Evolutionary conservation across 306 rosid species (phyloP), one percentile per base, ranked within the genome.

Genomic region (Quercus aquifolioides): DNA sequence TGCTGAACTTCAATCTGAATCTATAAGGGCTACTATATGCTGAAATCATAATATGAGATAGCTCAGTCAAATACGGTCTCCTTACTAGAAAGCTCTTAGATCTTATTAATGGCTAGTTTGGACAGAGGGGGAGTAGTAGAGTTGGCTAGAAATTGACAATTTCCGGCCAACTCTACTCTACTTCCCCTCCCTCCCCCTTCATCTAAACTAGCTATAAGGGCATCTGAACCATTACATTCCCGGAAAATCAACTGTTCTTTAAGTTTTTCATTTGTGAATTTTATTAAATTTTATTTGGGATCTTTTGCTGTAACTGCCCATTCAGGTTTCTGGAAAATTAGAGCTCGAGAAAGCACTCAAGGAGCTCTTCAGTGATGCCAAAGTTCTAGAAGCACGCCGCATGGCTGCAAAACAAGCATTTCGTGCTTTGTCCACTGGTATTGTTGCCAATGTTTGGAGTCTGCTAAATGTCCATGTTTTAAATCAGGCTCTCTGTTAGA

Each of bases 321-420:
- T 84, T 83, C 84, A 94, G 99, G 95, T 94, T 79, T 81, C 88
- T 75, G 95, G 90, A 69, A 80, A 84, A 74, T 10, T 69, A 28
- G 97, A 90, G 77, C 97, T 92, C 55, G 91, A 86, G 81, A 84
- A 80, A 55, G 83, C 89, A 71, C 86, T 92, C 68, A 62, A 71
- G 55, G 83, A 82, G 84, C 87, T 95, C 46, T 79, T 95, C 71
- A 55, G 85, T 49, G 85, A 92, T 65, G 73, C 70, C 69, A 74
- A 89, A 14, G 79, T 83, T 76, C 85, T 91, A 83, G 96, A 95
- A 79, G 90, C 89, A 58, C 94, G 71, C 57, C 87, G 91, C 15
- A 63, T 65, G 76, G 94, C 97, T 56, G 91, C 97, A 69, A 90
- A 86, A 75, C 89, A 85, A 78, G 94, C 91, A 65, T 84, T 86